Conservation (phyloP, 2,329 filamentous ascomycete genomes). For the Paecilomyces sp. region DNA sequence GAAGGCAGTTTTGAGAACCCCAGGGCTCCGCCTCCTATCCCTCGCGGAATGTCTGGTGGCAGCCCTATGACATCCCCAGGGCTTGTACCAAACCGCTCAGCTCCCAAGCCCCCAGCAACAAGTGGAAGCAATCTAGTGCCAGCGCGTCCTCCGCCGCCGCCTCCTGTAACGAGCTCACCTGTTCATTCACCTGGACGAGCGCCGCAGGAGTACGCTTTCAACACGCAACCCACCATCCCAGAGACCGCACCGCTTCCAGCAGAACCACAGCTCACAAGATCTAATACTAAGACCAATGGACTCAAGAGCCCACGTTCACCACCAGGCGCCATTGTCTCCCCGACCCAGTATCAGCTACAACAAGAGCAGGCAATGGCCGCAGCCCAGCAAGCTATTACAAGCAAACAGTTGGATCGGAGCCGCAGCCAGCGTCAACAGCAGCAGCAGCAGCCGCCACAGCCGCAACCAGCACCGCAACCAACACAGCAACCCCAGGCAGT, state of each 20-base stretch:
- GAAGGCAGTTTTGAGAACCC: slow-evolving; percentile 97
- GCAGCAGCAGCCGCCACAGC: slow-evolving; percentile 44
- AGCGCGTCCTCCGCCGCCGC: slow-evolving; percentile 36
- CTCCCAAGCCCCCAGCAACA: slow-evolving; percentile 70
- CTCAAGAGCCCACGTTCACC: slow-evolving; percentile 43
- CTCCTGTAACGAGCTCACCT: slow-evolving; percentile 35
- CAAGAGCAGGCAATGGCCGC: slow-evolving; percentile 78
- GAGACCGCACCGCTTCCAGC: slow-evolving; percentile 55
- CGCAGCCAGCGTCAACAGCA: slow-evolving; percentile 63
- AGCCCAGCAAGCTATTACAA: slow-evolving; percentile 68
- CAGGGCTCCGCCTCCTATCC: slow-evolving; percentile 83
- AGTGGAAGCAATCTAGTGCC: slow-evolving; percentile 27
- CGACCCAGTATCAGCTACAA: slow-evolving; percentile 54
- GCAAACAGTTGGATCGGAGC: slow-evolving; percentile 61
- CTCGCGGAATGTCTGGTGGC: slow-evolving; percentile 39
- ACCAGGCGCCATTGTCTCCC: slow-evolving; percentile 26
- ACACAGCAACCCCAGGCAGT: slow-evolving; percentile 36
- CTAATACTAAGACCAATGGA: slow-evolving; percentile 58
- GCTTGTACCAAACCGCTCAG: slow-evolving; percentile 73
- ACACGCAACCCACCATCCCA: slow-evolving; percentile 42
- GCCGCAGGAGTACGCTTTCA: slow-evolving; percentile 48
- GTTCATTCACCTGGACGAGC: slow-evolving; percentile 41
- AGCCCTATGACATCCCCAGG: slow-evolving; percentile 29
- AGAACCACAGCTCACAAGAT: slow-evolving; percentile 61
- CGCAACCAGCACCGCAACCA: slow-evolving; percentile 45